Evolutionary conservation across 2,329 filamentous ascomycete species (phyloP).

Genomic region (Colletotrichum godetiae): DNA sequence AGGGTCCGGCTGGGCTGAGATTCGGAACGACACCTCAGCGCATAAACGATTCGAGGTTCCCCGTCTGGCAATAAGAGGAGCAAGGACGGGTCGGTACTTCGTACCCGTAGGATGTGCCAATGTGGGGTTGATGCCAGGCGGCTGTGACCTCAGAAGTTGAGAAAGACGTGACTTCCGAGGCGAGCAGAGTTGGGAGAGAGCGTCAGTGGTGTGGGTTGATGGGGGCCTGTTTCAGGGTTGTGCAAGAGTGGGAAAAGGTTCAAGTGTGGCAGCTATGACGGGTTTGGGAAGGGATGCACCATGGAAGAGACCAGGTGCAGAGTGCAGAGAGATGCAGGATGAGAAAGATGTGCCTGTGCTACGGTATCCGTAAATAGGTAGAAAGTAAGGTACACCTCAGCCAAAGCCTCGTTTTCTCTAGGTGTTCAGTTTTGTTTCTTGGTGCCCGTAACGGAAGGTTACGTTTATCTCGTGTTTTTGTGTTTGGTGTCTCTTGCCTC

Average conservation of each 20-base stretch:
- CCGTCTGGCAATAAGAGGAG: neutral
- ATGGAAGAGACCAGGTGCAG: conserved; percentile 14
- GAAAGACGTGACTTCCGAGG: neutral
- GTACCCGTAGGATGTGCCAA: too few species aligned
- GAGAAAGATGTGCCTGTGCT: neutral
- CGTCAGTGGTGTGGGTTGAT: conserved; percentile 15
- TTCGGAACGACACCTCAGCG: conserved; percentile 1
- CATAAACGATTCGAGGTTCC: neutral
- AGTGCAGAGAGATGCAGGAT: neutral
- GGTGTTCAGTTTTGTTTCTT: neutral
- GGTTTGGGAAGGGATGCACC: conserved; percentile 24
- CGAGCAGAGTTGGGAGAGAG: neutral
- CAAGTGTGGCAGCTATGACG: conserved; percentile 31
- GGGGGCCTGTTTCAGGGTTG: conserved; percentile 29
- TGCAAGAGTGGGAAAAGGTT: conserved; percentile 15
- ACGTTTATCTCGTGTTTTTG: neutral
- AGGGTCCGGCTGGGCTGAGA: conserved; percentile 14
- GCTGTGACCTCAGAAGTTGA: neutral
- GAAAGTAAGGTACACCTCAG: neutral
- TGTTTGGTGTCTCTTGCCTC: neutral
- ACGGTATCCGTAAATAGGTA: too few species aligned
- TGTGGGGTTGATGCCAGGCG: neutral
- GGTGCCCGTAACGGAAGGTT: neutral
- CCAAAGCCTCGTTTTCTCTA: neutral
- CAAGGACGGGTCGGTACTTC: too few species aligned